Evolutionary conservation across 805 yeast species (phyloP).

Genomic region (Teunomyces pallodes): DNA sequence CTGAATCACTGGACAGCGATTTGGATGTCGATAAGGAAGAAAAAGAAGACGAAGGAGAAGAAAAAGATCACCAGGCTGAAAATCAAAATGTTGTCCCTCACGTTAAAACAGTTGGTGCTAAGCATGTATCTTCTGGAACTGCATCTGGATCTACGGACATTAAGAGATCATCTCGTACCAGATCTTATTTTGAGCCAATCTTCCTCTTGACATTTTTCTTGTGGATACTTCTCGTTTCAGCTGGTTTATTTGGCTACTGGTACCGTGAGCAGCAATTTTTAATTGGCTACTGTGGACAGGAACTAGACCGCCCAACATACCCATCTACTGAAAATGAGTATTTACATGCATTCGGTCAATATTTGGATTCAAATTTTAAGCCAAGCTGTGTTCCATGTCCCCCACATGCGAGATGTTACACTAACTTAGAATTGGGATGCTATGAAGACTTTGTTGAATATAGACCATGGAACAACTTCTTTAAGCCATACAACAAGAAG

Average conservation of each 20-base stretch:
- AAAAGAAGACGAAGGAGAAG: slow-evolving; percentile 1
- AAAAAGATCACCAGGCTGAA: not conserved
- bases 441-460: slow-evolving; percentile 58
- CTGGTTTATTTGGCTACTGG: slow-evolving; percentile 50
- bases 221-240: slow-evolving; percentile 22
- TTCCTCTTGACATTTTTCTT: slow-evolving; percentile 14
- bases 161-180: not conserved
- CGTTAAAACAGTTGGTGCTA: too few species aligned
- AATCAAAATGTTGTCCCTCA: not conserved
- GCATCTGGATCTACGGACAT: not conserved
- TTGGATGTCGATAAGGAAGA: slow-evolving; percentile 3
- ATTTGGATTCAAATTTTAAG: slow-evolving; percentile 43
- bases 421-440: slow-evolving; percentile 60
- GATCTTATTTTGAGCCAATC: not conserved
- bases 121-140: not conserved
- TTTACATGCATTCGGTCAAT: slow-evolving; percentile 39
- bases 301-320: slow-evolving; percentile 45
- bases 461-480: slow-evolving; percentile 52
- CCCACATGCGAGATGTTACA: slow-evolving; percentile 70
- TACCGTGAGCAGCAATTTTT: slow-evolving; percentile 60
- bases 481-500: slow-evolving; percentile 44
- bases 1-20: slow-evolving; percentile 9
- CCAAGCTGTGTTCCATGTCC: slow-evolving; percentile 82
- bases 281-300: slow-evolving; percentile 76
- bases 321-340: slow-evolving; percentile 25